Evolutionary conservation across 2,329 filamentous ascomycete species (phyloP).

Genomic region (Colletotrichum trifolii): DNA sequence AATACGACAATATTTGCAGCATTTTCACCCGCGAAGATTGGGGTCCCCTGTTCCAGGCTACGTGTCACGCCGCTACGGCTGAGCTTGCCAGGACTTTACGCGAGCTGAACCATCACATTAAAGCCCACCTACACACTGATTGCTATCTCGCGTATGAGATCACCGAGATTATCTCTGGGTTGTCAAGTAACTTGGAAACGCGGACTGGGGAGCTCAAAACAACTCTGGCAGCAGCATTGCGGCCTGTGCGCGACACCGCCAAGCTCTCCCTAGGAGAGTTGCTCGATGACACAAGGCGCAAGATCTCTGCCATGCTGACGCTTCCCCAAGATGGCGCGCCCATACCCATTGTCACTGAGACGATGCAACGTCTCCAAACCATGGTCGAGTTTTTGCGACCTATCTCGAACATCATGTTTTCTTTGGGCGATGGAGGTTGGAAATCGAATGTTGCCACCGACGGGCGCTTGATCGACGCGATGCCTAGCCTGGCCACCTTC

Average conservation of each 20-base stretch:
- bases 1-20: slow-evolving; percentile 90
- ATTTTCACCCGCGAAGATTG: slow-evolving; percentile 90
- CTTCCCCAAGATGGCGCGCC: slow-evolving; percentile 84
- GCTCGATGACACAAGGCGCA: slow-evolving; percentile 83
- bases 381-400: slow-evolving; percentile 90
- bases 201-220: slow-evolving; percentile 88
- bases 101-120: slow-evolving; percentile 91
- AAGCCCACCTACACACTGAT: slow-evolving; percentile 85
- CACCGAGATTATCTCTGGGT: slow-evolving; percentile 84
- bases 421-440: slow-evolving; percentile 94
- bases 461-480: slow-evolving; percentile 69
- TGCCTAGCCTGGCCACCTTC: slow-evolving; percentile 80
- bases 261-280: slow-evolving; percentile 87
- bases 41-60: slow-evolving; percentile 80
- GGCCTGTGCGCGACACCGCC: slow-evolving; percentile 91
- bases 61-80: slow-evolving; percentile 80
- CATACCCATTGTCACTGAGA: slow-evolving; percentile 81
- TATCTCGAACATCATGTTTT: slow-evolving; percentile 89
- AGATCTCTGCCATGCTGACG: slow-evolving; percentile 71
- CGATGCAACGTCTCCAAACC: slow-evolving; percentile 85
- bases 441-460: slow-evolving; percentile 62
- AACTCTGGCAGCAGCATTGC: slow-evolving; percentile 84
- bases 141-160: slow-evolving; percentile 97
- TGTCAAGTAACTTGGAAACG: slow-evolving; percentile 83
- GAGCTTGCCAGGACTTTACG: slow-evolving; percentile 88